Evolutionary conservation across 2,329 filamentous ascomycete genomes (phyloP).

Genomic region (Chalaropsis ovoidea): DNA sequence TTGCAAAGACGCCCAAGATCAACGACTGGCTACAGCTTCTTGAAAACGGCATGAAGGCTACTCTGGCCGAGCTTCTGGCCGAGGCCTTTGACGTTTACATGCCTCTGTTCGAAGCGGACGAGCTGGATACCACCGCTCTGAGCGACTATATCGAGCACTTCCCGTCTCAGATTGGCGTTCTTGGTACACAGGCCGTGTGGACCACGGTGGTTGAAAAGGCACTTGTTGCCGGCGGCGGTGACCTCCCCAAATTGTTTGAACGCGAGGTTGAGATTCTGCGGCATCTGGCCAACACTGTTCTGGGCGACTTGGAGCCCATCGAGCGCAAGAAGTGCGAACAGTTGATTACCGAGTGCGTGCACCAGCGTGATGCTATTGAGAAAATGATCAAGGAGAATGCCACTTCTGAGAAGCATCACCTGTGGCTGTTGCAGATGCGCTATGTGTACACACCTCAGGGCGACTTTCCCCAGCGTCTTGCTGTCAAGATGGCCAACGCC

Average conservation of each 20-base stretch:
- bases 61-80: conserved; percentile 77
- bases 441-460: conserved; percentile 73
- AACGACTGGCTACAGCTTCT: conserved; percentile 97
- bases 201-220: conserved; percentile 75
- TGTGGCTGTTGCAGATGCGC: conserved; percentile 95
- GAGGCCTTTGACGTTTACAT: conserved; percentile 79
- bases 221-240: conserved; percentile 59
- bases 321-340: conserved; percentile 95
- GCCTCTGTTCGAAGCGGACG: conserved; percentile 61
- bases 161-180: conserved; percentile 88
- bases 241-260: conserved; percentile 60
- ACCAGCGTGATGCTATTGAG: conserved; percentile 88
- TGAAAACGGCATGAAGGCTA: conserved; percentile 87
- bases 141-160: conserved; percentile 72
- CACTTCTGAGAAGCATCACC: conserved; percentile 64
- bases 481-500: conserved; percentile 95
- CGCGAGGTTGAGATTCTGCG: conserved; percentile 76
- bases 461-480: conserved; percentile 70
- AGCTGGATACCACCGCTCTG: conserved; percentile 60
- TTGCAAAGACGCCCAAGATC: conserved; percentile 89
- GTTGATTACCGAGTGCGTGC: conserved; percentile 96
- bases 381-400: conserved; percentile 71
- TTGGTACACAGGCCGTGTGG: conserved; percentile 91
- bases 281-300: conserved; percentile 75
- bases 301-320: conserved; percentile 78